Percentiles rank a stretch among this genome's conserved stretches.
Conservation (phyloP, 169 alveolate genomes). For the Plasmodium fragile region DNA sequence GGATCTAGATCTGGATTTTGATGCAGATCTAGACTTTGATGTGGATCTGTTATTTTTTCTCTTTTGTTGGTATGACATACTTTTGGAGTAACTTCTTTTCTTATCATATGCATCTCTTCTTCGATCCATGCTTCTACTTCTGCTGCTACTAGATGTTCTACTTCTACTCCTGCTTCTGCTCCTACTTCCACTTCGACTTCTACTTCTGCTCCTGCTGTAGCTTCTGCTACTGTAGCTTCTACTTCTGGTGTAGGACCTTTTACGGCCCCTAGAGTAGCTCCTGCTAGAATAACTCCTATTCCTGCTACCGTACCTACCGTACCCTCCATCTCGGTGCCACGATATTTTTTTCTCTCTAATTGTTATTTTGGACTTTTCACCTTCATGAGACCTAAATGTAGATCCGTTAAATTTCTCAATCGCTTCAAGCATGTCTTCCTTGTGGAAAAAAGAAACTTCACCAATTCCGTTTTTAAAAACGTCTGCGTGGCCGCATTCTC, state of each 20-base stretch:
- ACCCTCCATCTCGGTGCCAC: conserved; percentile 73
- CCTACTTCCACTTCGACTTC: conserved; percentile 26
- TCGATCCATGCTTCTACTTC: conserved; percentile 77
- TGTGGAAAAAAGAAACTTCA: conserved; percentile 88
- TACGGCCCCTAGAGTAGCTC: conserved; percentile 71
- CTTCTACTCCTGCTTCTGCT: conserved; percentile 11
- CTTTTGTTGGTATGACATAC: conserved; percentile 61
- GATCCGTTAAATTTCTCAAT: conserved; percentile 89
- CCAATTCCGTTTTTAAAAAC: conserved; percentile 91
- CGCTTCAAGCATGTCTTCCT: conserved; percentile 90
- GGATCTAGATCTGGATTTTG: conserved; percentile 67
- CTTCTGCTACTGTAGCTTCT: conserved; percentile 68
- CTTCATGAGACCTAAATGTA: conserved; percentile 90
- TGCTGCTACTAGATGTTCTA: conserved; percentile 25
- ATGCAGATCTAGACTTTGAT: conserved; percentile 62
- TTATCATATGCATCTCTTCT: conserved; percentile 77
- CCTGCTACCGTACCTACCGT: conserved; percentile 71
- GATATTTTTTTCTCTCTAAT: conserved; percentile 84
- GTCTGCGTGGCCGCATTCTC: conserved; percentile 93
- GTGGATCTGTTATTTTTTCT: conserved; percentile 59
- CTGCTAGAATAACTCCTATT: conserved; percentile 72
- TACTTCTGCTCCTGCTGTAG: conserved; percentile 39
- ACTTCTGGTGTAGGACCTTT: conserved; percentile 73
- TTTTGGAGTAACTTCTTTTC: conserved; percentile 74
- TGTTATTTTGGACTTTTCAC: conserved; percentile 87